phyloP scores from a whole-genome alignment of 345 rosid species.

The Ricinus communis region DNA sequence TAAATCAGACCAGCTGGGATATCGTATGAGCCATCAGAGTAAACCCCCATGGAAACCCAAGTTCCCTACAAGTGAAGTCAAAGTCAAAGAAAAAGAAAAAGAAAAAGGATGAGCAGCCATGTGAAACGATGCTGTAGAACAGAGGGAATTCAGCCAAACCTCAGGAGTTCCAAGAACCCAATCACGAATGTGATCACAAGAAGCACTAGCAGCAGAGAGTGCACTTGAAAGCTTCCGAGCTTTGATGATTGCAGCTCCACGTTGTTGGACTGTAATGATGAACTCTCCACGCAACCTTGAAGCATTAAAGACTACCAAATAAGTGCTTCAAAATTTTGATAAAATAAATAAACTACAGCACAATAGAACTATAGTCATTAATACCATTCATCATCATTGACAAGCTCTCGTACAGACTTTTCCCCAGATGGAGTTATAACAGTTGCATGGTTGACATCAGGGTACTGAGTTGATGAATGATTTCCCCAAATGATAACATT shows the following conservation, averaged over 20 bases:
- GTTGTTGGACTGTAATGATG: conserved; percentile 88
- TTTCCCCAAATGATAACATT: conserved; percentile 98
- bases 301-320: conserved; percentile 8
- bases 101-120: no score
- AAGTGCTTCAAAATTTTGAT: not conserved
- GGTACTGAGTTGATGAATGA: conserved; percentile 96
- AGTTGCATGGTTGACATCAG: conserved; percentile 97
- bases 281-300: conserved; percentile 85
- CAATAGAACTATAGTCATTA: conserved; percentile 1
- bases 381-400: conserved; percentile 85
- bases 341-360: not conserved
- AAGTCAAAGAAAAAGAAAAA: no score
- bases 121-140: not conserved
- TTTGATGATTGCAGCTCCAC: conserved; percentile 99
- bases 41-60: conserved; percentile 98
- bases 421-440: conserved; percentile 70
- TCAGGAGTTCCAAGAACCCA: conserved; percentile 99
- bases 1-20: conserved; percentile 95
- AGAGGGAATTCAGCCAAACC: conserved; percentile 39
- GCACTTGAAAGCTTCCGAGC: conserved; percentile 97
- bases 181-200: conserved; percentile 98
- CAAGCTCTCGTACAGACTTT: conserved; percentile 79
- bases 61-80: conserved; percentile 58
- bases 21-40: conserved; percentile 94
- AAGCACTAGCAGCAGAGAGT: conserved; percentile 94